Percentiles rank a stretch among this genome's conserved stretches.
Evolutionary conservation across 331 rosid species (phyloP).

Genomic region (Stylosanthes scabra): DNA sequence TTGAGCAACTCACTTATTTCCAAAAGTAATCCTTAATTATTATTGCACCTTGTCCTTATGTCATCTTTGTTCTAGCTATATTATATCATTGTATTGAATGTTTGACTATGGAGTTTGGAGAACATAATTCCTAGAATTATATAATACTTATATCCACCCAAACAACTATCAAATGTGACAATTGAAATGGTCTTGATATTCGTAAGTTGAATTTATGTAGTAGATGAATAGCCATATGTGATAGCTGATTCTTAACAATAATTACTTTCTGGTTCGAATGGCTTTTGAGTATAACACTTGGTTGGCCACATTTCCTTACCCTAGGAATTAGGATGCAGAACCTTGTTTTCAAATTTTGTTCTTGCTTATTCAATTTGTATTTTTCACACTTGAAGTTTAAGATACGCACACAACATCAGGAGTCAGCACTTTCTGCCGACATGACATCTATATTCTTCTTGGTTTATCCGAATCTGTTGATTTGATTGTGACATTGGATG

Average conservation of each 20-base stretch:
- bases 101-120: constrained; percentile 6
- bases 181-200: constrained; percentile 24
- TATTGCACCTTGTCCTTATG: background rate
- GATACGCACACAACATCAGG: background rate
- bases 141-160: background rate
- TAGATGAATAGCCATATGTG: background rate
- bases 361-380: background rate
- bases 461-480: background rate
- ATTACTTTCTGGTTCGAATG: constrained; percentile 13
- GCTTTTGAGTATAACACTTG: no score
- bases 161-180: background rate
- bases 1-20: constrained; percentile 73
- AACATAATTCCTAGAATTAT: constrained; percentile 18
- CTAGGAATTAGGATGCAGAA: background rate
- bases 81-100: no score
- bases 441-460: constrained; percentile 7
- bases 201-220: constrained; percentile 11
- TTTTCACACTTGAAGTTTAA: constrained; percentile 9
- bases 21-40: constrained; percentile 28
- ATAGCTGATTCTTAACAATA: background rate
- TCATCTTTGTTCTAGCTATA: constrained; percentile 17
- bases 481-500: background rate
- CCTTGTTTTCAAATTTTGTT: constrained; percentile 4
- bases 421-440: constrained; percentile 7
- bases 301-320: no score